Evolutionary conservation across 305 asterid species (phyloP).

Genomic region (Withania somnifera): DNA sequence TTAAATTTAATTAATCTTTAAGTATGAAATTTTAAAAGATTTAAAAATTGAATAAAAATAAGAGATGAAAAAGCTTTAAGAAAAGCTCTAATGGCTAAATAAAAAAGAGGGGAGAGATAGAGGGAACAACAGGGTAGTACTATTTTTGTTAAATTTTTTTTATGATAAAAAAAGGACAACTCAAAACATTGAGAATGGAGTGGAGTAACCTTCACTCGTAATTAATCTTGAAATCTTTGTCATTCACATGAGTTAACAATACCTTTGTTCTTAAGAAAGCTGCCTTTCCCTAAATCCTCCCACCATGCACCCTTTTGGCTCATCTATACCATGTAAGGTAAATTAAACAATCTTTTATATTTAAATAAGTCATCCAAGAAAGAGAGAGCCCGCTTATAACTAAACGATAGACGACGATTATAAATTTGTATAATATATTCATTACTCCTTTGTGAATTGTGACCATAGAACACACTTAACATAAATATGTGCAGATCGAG

Average conservation of each 20-base stretch:
- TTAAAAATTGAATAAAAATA: no score
- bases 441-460: not conserved
- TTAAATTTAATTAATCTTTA: no score
- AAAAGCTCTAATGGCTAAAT: no score
- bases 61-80: no score
- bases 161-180: not conserved
- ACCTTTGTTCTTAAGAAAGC: slow-evolving; percentile 11
- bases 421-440: not conserved
- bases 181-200: not conserved
- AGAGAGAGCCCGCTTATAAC: not conserved
- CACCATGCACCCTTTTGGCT: not conserved
- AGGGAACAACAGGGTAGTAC: no score
- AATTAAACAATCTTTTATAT: not conserved
- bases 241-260: slow-evolving; percentile 26
- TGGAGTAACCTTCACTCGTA: slow-evolving; percentile 19
- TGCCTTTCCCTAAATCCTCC: slow-evolving; percentile 11
- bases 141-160: not conserved
- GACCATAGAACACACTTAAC: no score
- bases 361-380: not conserved
- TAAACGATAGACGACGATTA: not conserved
- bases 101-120: no score
- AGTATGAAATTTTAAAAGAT: no score
- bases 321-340: not conserved
- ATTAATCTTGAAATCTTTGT: slow-evolving; percentile 30
- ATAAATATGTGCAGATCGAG: no score